Evolutionary conservation across 495 filamentous ascomycete genomes (phyloP), one percentile per base, ranked within the genome.

Genomic region (Elasticomyces elasticus): DNA sequence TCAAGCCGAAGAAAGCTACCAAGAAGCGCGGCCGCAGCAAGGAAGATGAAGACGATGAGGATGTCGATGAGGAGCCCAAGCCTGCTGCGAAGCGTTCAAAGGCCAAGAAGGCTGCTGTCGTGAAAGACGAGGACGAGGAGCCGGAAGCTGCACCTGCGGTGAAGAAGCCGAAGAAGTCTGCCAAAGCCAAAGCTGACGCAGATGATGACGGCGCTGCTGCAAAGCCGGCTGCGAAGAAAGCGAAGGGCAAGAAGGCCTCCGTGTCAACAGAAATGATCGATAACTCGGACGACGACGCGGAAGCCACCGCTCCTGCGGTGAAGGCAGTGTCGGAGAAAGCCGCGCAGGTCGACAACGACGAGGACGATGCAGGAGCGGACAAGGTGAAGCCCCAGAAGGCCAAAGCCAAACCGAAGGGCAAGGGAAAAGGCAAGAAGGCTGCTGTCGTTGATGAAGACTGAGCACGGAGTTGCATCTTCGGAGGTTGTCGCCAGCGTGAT

Each of bases 11-110:
- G 51, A 13, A 13, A 10, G 52, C 44, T 1, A 33, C 50, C 9
- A 78, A 74, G 67, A 72, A 75, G 62, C 68, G 74, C 52, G 62
- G 69, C 54, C 65, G 71, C 59, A 49, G 66, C 59, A 68, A 72
- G 61, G 60, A 67, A 26, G 46, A 59, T n/a, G 66, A 60, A 15
- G 51, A 62, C 19, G 65, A 65, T 11, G 66, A 63, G 15, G 66
- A 65, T 25, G 63, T 62, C 26, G 69, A 69, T 17, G 66, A 65
- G 20, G 56, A 60, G 12, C 13, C 19, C 13, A 55, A 56, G n/a
- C 64, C 62, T 5, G 51, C 62, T 24, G 24, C 62, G 12, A 68
- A 67, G 57, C 66, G 63, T 61, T 58, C 19, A 22, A 27, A 17
- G 3, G 55, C 49, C 40, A 51, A 71, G 43, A 64, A 67, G 48